Percentiles rank a stretch among this genome's conserved stretches.
phyloP scores from a whole-genome alignment of 208 protist genomes.

The Wallacemonas sp. region DNA sequence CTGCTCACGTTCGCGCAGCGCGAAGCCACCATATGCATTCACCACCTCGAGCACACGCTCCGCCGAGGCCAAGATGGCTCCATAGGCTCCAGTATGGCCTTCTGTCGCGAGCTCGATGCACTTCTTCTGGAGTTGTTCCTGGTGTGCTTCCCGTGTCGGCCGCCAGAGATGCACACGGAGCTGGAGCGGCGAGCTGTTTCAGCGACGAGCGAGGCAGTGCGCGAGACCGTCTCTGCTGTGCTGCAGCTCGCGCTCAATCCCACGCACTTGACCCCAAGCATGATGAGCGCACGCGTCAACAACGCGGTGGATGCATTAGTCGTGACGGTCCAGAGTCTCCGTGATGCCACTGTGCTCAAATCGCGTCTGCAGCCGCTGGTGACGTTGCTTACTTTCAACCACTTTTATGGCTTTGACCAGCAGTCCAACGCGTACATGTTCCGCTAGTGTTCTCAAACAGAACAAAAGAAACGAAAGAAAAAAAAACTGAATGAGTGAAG shows the following conservation, averaged over 20 bases:
- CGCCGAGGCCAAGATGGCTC: conserved; percentile 15
- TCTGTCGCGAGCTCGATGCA: conserved; percentile 64
- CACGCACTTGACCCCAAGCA: conserved; percentile 44
- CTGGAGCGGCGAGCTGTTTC: conserved; percentile 20
- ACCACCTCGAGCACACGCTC: conserved; percentile 53
- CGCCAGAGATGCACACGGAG: conserved; percentile 8
- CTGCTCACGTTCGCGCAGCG: conserved; percentile 72
- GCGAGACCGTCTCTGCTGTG: conserved; percentile 43
- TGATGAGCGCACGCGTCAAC: conserved; percentile 49
- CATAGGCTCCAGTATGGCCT: conserved; percentile 49
- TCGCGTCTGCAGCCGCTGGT: conserved; percentile 60
- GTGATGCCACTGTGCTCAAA: conserved; percentile 38
- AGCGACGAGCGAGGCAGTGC: conserved; percentile 26
- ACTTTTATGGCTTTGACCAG: conserved; percentile 65
- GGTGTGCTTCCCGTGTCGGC: conserved; percentile 42
- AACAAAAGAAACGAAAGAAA: not conserved
- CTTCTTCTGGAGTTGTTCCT: conserved; percentile 57
- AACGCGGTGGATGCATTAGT: conserved; percentile 74
- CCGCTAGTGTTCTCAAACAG: conserved; percentile 1
- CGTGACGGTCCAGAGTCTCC: conserved; percentile 38
- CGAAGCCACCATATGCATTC: conserved; percentile 41
- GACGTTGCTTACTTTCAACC: conserved; percentile 77
- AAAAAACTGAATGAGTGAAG: not conserved
- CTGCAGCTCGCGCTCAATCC: conserved; percentile 60
- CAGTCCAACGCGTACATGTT: conserved; percentile 17